phyloP scores from a whole-genome alignment of 2,329 filamentous ascomycete genomes.

The Diaporthe amygdali region DNA sequence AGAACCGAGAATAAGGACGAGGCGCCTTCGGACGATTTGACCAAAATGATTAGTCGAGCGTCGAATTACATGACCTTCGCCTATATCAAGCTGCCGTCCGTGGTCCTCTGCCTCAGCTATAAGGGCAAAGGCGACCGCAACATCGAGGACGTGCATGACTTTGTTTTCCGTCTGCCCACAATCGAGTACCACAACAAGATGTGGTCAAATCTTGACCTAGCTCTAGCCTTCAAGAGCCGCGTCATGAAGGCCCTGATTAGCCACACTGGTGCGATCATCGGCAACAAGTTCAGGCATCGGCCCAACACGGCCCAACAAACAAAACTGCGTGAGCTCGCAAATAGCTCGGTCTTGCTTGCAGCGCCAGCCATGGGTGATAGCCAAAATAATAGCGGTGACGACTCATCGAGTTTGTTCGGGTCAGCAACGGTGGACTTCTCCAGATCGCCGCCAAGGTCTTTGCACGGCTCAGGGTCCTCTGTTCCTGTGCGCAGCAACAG shows the following conservation, averaged over 20 bases:
- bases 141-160: conserved; percentile 94
- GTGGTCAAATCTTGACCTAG: conserved; percentile 96
- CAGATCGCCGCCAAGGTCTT: conserved; percentile 60
- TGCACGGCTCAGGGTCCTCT: conserved; percentile 54
- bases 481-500: conserved; percentile 52
- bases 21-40: conserved; percentile 83
- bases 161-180: conserved; percentile 93
- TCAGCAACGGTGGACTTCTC: conserved; percentile 62
- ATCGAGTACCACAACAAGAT: conserved; percentile 99
- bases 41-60: conserved; percentile 93
- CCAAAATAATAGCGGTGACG: conserved; percentile 56
- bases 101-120: conserved; percentile 94
- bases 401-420: conserved; percentile 60
- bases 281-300: conserved; percentile 94
- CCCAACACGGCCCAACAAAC: conserved; percentile 80
- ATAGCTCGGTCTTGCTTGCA: conserved; percentile 69
- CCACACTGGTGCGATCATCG: conserved; percentile 93
- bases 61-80: conserved; percentile 98
- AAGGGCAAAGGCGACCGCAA: conserved; percentile 96
- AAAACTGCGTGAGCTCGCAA: conserved; percentile 83
- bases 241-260: conserved; percentile 93
- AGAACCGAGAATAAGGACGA: conserved; percentile 56
- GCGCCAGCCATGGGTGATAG: conserved; percentile 46
- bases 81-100: conserved; percentile 92
- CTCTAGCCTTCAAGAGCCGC: conserved; percentile 90